Base-by-base conservation (phyloP, 2,329 filamentous ascomycete genomes). In the Teratosphaeriaceae sp. region DNA sequence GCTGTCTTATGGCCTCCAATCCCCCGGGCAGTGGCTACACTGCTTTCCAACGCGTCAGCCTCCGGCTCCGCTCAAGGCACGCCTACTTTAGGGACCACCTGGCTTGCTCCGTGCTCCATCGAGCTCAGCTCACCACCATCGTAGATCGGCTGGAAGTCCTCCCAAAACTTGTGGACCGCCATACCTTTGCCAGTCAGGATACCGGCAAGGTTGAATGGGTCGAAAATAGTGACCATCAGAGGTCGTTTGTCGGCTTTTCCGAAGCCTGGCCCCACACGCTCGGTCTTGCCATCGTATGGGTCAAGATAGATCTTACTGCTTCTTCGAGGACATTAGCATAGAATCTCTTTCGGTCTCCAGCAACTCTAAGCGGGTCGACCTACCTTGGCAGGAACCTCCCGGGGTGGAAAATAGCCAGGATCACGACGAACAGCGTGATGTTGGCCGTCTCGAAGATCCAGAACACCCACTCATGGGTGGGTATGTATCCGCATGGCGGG, bases 371-470 rank as follows among this genome's bases (percentile, higher is more conserved):
- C 7, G 16, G 30, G 15, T 11, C 30, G 15, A 15, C 34, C 21
- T 68, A 71, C 5, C 57, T 58, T 0, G 75, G 75, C 5, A 78
- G 58, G 21, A 65, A 69, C 24, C 62, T 66, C 27, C 71, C 73
- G 0, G 74, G 74, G 42, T 75, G 73, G 36, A 66, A 74, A 16
- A 72, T 43, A 46, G 75, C 75, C n/a, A 76, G 60, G 40, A 78
- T 49, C 3, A 66, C 63, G 11, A 69, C 72, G 47, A 75, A 76
- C 38, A 66, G 47, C 15, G 73, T 69, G 68, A 78, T 76, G 40
- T 75, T 66, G 2, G 62, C 55, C 3, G 65, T 67, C 50, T 78
- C 75, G 44, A 78, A 75, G 23, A 76, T 60, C 68, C 71, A 78
- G 47, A 77, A 73, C 49, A 70, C 74, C 53, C 67, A 67, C 43